Conservation (phyloP, 345 rosid species). For the Capsella bursapastoris region DNA sequence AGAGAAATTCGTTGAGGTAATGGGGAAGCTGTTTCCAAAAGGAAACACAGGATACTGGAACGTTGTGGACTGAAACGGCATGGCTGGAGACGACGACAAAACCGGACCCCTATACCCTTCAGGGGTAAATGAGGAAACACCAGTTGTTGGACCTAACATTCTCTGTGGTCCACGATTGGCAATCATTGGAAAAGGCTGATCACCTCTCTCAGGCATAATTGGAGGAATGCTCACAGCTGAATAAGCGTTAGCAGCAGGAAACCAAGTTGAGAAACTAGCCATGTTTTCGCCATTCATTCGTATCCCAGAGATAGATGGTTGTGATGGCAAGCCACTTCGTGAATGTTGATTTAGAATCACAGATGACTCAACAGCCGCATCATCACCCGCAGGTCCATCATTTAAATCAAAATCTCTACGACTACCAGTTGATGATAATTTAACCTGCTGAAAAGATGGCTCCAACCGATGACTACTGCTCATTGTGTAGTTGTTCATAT, state of each 20-base stretch:
- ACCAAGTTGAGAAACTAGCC: constrained; percentile 69
- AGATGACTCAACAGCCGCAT: constrained; percentile 57
- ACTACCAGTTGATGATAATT: constrained; percentile 42
- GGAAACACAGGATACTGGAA: constrained; percentile 78
- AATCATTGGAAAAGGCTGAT: constrained; percentile 66
- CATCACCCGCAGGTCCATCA: constrained; percentile 78
- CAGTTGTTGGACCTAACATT: constrained; percentile 59
- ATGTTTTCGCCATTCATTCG: constrained; percentile 55
- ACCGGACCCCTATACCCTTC: constrained; percentile 75
- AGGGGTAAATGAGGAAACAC: constrained; percentile 59
- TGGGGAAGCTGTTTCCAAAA: constrained; percentile 63
- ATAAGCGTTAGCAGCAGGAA: constrained; percentile 59
- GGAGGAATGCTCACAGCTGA: constrained; percentile 67
- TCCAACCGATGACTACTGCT: constrained; percentile 52
- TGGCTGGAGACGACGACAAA: constrained; percentile 76
- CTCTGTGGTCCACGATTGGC: constrained; percentile 67
- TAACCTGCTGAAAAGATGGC: constrained; percentile 43
- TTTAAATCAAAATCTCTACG: constrained; percentile 85
- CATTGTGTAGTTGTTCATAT: constrained; percentile 47
- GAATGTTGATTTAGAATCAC: constrained; percentile 48
- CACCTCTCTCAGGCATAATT: constrained; percentile 68
- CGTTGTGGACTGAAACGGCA: constrained; percentile 63
- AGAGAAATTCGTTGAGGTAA: constrained; percentile 65
- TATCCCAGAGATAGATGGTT: constrained; percentile 57
- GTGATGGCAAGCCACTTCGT: constrained; percentile 55